Evolutionary conservation across 257 asterid genomes (phyloP).

Genomic region (Echium plantagineum): DNA sequence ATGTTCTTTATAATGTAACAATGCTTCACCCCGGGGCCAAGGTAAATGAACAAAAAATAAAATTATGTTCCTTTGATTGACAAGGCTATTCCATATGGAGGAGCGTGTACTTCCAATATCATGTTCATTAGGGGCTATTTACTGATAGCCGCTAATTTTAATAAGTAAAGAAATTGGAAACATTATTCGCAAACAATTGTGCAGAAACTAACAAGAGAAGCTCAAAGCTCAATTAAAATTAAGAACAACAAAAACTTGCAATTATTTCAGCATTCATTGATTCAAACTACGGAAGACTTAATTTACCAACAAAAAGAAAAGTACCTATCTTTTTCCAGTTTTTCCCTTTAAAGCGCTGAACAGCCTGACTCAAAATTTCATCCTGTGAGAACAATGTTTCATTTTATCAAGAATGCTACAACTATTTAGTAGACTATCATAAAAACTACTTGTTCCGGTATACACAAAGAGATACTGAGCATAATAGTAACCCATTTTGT

Average conservation of each 20-base stretch:
- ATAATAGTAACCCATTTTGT: neutral
- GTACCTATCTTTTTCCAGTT: constrained; percentile 95
- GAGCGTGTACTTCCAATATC: no score
- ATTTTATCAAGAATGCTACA: constrained; percentile 8
- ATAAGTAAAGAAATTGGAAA: neutral
- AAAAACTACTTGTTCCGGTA: neutral
- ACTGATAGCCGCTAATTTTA: no score
- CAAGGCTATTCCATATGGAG: no score
- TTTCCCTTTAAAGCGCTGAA: constrained; percentile 81
- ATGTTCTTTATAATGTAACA: no score
- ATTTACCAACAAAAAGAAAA: neutral
- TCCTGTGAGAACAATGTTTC: constrained; percentile 27
- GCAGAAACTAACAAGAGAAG: neutral
- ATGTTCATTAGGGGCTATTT: no score
- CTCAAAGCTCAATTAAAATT: neutral
- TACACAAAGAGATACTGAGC: neutral
- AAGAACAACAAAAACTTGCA: neutral
- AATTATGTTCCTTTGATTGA: no score
- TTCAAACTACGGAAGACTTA: neutral
- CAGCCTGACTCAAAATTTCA: constrained; percentile 74
- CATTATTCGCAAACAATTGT: neutral
- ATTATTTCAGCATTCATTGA: neutral
- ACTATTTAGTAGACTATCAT: neutral
- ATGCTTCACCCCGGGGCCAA: no score
- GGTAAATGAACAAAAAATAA: no score